Evolutionary conservation across 306 rosid genomes (phyloP).

Genomic region (Inga oerstediana): DNA sequence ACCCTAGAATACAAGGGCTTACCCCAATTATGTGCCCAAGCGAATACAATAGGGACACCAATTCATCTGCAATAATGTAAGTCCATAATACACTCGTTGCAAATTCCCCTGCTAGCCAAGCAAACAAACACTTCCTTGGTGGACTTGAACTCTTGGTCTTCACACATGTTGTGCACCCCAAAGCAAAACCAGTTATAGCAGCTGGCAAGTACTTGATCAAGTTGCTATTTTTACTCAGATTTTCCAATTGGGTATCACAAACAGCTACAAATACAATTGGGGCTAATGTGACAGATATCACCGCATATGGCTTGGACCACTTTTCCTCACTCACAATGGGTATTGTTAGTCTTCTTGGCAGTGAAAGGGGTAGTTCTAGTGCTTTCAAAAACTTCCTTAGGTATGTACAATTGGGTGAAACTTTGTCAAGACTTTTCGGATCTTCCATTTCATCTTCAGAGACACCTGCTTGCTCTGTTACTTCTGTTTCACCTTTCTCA

Average conservation of each 20-base stretch:
- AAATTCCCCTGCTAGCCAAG: constrained; percentile 76
- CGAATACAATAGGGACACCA: constrained; percentile 65
- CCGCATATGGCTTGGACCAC: constrained; percentile 79
- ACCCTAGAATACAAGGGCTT: constrained; percentile 46
- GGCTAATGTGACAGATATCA: constrained; percentile 66
- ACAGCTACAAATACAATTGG: constrained; percentile 61
- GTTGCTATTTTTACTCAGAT: constrained; percentile 27
- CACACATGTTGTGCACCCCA: constrained; percentile 54
- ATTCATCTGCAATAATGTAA: constrained; percentile 68
- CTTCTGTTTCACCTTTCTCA: constrained; percentile 34
- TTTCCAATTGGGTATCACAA: constrained; percentile 45
- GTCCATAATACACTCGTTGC: constrained; percentile 83
- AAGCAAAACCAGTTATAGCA: constrained; percentile 52
- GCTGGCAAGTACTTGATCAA: constrained; percentile 39
- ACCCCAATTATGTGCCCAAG: constrained; percentile 46
- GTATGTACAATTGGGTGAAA: constrained; percentile 13
- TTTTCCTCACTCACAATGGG: constrained; percentile 69
- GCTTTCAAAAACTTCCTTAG: constrained; percentile 26
- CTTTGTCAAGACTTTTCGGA: neutral
- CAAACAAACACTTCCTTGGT: constrained; percentile 61
- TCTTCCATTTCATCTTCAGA: constrained; percentile 26
- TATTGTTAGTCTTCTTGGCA: constrained; percentile 82
- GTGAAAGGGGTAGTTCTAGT: constrained; percentile 65
- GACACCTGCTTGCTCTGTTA: constrained; percentile 13
- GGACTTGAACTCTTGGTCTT: constrained; percentile 57